Base-by-base conservation (phyloP, 2,329 filamentous ascomycete species). In the Epichloe festucae region DNA sequence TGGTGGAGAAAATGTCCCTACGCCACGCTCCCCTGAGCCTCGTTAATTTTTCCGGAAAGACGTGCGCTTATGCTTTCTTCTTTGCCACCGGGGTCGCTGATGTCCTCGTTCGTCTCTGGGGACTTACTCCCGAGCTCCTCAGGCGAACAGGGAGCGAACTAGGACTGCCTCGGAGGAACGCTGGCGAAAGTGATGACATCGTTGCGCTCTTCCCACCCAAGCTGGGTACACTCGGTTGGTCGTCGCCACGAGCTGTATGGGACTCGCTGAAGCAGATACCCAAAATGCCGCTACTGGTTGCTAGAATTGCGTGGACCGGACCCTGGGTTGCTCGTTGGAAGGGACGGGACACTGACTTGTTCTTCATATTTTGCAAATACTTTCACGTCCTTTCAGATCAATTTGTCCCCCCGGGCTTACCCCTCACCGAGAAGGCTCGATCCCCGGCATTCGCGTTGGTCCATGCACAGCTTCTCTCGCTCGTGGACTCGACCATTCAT, bases 351-450 rank as follows among this genome's bases (percentile, higher is more conserved):
- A 94, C 86, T 4, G 90, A 95, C 62, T 73, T 96, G 36, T 88
- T 95, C 63, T 95, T 91, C 68, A 85, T 94, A 44, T 96, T 96
- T 62, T 81, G 83, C 69, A 95, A 95, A 67, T 84, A 93, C 63
- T 94, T 86, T 60, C 86, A 91, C 65, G 77, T 91, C 19, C 73
- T 96, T 3, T 76, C 84, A 4, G 81, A 87, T 41, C 87, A 93
- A 54, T 85, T 86, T 57, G 73, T 86, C 58, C 82, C 84, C 0
- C 59, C 68, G 0, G 71, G 70, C 4, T 62, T 82, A 34, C 71
- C 78, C 71, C 64, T 81, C 15, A 60, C 68, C 0, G 76, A 80
- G 52, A 80, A 78, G 60, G 77, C 76, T 5, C 73, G 85, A 47
- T 81, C 85, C 1, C 90, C 90, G 5, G 89, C 83, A 0, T 80